phyloP scores from a whole-genome alignment of 495 filamentous ascomycete genomes.

The Emericellopsis terricola region DNA sequence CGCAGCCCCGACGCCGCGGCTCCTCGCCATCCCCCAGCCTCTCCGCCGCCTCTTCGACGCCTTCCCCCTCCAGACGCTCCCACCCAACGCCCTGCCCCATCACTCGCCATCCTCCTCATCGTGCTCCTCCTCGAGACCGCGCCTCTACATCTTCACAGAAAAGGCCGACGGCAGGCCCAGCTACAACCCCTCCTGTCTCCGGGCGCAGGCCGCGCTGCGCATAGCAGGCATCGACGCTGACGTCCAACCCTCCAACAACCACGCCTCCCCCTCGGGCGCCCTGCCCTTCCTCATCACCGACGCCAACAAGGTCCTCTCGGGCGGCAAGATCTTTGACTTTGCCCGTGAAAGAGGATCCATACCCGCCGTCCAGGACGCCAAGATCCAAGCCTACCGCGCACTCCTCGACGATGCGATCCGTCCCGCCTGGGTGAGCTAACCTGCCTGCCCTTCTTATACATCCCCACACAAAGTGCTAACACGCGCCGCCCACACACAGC shows the following conservation, averaged over 20 bases:
- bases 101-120: conserved; percentile 26
- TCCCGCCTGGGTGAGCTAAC: conserved; percentile 56
- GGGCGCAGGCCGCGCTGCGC: conserved; percentile 90
- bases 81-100: conserved; percentile 58
- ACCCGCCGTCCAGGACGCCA: neutral
- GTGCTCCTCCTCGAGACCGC: conserved; percentile 18
- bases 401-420: conserved; percentile 68
- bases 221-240: conserved; percentile 53
- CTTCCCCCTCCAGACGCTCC: conserved; percentile 64
- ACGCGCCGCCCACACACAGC: too few species aligned
- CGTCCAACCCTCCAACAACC: conserved; percentile 66
- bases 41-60: conserved; percentile 68
- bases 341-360: neutral
- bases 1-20: too few species aligned
- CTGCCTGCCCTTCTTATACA: too few species aligned
- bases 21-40: conserved; percentile 52
- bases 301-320: conserved; percentile 10
- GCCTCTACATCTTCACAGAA: conserved; percentile 58
- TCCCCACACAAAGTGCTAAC: too few species aligned
- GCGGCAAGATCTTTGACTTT: conserved; percentile 36
- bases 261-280: conserved; percentile 74
- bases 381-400: conserved; percentile 62
- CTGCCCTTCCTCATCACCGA: conserved; percentile 71
- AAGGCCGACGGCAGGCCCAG: conserved; percentile 46
- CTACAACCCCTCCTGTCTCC: conserved; percentile 86